Conservation (phyloP, 2,329 filamentous ascomycete species). For the Pseudogymnoascus sp. region DNA sequence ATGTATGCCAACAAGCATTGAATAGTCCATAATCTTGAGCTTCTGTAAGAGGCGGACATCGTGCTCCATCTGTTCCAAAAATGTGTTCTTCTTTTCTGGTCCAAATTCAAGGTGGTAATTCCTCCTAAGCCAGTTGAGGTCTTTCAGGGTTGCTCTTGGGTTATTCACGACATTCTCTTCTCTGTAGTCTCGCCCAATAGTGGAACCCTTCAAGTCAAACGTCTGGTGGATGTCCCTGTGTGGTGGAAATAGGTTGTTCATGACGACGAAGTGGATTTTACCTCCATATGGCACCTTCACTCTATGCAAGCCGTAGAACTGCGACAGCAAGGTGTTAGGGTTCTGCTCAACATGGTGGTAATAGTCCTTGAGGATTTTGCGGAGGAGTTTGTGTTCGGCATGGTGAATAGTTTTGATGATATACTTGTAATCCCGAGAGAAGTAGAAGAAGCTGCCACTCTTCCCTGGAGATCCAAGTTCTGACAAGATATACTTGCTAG, state of each 20-base stretch:
- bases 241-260: constrained; percentile 98
- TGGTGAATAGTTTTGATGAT: constrained; percentile 99
- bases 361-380: constrained; percentile 82
- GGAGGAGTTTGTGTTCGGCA: constrained; percentile 78
- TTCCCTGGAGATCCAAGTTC: constrained; percentile 96
- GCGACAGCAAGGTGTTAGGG: constrained; percentile 91
- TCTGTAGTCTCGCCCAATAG: constrained; percentile 81
- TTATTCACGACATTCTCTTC: constrained; percentile 85
- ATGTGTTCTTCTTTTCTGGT: constrained; percentile 76
- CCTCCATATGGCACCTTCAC: constrained; percentile 98
- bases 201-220: constrained; percentile 95
- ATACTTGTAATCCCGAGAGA: constrained; percentile 98
- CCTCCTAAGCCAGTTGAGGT: constrained; percentile 89
- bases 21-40: constrained; percentile 98
- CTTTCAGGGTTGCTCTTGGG: constrained; percentile 86
- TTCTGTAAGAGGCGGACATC: constrained; percentile 82
- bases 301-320: constrained; percentile 94
- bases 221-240: constrained; percentile 96
- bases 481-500: constrained; percentile 96
- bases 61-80: constrained; percentile 78
- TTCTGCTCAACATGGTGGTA: constrained; percentile 88
- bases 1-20: constrained; percentile 87
- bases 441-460: constrained; percentile 99
- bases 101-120: constrained; percentile 82
- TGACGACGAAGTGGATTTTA: constrained; percentile 98